phyloP scores from a whole-genome alignment of 2,329 filamentous ascomycete species.

The Anthostomella pinea region DNA sequence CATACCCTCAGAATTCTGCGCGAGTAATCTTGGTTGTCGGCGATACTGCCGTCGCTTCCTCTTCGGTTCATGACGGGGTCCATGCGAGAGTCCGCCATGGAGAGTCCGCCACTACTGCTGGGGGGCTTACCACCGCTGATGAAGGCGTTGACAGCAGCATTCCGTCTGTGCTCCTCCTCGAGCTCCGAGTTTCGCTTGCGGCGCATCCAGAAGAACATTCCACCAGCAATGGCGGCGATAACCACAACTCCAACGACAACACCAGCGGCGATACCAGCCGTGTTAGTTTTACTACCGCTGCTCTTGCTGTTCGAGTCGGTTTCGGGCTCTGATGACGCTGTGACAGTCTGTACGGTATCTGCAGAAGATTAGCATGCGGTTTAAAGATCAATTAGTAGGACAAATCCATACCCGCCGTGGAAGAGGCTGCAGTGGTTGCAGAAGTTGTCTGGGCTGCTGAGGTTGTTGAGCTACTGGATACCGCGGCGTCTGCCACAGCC shows the following conservation, averaged over 20 bases:
- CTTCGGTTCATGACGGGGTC: slow-evolving; percentile 84
- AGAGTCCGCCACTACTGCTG: slow-evolving; percentile 60
- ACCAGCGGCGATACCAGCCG: slow-evolving; percentile 81
- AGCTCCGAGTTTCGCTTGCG: slow-evolving; percentile 73
- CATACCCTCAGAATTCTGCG: slow-evolving; percentile 90
- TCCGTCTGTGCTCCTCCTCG: slow-evolving; percentile 81
- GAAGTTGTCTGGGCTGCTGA: slow-evolving; percentile 28
- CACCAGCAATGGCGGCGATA: slow-evolving; percentile 63
- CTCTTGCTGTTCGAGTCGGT: slow-evolving; percentile 9
- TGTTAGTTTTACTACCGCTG: slow-evolving; percentile 54
- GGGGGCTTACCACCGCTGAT: slow-evolving; percentile 63
- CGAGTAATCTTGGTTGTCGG: slow-evolving; percentile 95
- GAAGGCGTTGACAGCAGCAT: slow-evolving; percentile 75
- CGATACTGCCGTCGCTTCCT: slow-evolving; percentile 92
- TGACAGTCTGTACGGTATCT: slow-evolving; percentile 15
- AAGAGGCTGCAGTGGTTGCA: slow-evolving; percentile 20
- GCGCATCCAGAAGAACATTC: slow-evolving; percentile 70
- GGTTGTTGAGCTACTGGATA: slow-evolving; percentile 30
- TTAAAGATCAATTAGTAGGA: not conserved
- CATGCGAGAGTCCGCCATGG: slow-evolving; percentile 77
- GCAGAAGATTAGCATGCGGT: not conserved
- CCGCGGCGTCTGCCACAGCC: slow-evolving; percentile 33
- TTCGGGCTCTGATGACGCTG: slow-evolving; percentile 21
- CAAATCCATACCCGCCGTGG: slow-evolving; percentile 8
- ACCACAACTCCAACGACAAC: slow-evolving; percentile 81